Percentiles rank a stretch among this genome's conserved stretches.
phyloP scores from a whole-genome alignment of 352 stramenopile genomes.

The Phytophthora citricola region DNA sequence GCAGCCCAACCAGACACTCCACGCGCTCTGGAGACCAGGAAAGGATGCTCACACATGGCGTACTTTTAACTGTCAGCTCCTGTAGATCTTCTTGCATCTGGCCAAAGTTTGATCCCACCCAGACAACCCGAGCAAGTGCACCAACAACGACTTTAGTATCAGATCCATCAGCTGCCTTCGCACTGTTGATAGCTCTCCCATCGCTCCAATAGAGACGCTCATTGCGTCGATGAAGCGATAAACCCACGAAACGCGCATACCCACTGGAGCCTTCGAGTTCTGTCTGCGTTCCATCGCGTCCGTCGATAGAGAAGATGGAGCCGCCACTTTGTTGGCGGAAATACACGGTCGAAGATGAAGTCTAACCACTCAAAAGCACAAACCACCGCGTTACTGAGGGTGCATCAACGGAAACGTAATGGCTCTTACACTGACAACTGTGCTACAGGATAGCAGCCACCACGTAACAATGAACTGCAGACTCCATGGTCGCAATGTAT shows the following conservation, averaged over 20 bases:
- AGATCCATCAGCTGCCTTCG: conserved; percentile 26
- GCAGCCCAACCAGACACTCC: conserved; percentile 67
- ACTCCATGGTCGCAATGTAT: neutral
- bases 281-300: conserved; percentile 35
- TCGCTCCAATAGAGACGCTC: conserved; percentile 69
- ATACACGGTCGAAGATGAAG: conserved; percentile 63
- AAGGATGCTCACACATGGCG: conserved; percentile 50
- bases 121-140: conserved; percentile 51
- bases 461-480: conserved; percentile 1
- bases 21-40: conserved; percentile 47
- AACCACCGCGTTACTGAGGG: neutral
- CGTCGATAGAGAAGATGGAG: conserved; percentile 65
- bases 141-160: conserved; percentile 43
- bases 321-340: conserved; percentile 58
- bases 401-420: neutral
- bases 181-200: conserved; percentile 46
- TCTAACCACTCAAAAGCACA: conserved; percentile 8
- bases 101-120: conserved; percentile 68
- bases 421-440: conserved; percentile 6
- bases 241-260: conserved; percentile 54
- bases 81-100: conserved; percentile 34
- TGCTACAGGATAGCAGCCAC: conserved; percentile 3
- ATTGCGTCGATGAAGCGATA: conserved; percentile 47
- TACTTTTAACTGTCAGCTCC: conserved; percentile 48
- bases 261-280: conserved; percentile 46